Conservation (phyloP, 768 basidiomycete genomes). For the Flagelloscypha sp. region DNA sequence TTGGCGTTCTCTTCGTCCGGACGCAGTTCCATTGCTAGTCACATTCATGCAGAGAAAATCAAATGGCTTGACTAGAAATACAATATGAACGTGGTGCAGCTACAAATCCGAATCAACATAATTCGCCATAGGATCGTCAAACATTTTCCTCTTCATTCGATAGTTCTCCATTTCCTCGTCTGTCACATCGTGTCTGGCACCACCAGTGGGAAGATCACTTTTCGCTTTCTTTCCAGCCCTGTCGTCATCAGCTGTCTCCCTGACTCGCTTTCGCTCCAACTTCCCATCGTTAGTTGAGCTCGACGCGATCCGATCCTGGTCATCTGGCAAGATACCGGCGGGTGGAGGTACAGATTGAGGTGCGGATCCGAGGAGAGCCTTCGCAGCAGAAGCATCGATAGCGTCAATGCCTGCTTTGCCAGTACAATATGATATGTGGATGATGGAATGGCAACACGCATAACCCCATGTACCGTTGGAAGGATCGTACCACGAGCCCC, state of each 20-base stretch:
- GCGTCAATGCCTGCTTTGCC: constrained; percentile 81
- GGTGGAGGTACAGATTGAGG: constrained; percentile 21
- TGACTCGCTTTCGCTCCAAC: constrained; percentile 62
- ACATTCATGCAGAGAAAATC: too few relatives aligned
- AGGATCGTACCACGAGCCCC: constrained; percentile 92
- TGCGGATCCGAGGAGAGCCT: constrained; percentile 48
- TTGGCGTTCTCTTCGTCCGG: too few relatives aligned
- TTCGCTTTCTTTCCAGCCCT: constrained; percentile 53
- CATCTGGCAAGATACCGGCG: constrained; percentile 11
- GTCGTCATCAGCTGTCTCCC: constrained; percentile 57
- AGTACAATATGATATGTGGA: constrained; percentile 87
- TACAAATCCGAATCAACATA: constrained; percentile 70
- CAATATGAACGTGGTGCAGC: too few relatives aligned
- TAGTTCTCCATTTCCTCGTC: constrained; percentile 97
- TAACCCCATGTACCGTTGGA: constrained; percentile 80
- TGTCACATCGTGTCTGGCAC: constrained; percentile 78
- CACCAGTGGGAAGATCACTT: constrained; percentile 36
- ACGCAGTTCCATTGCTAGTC: too few relatives aligned
- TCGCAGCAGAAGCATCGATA: constrained; percentile 64
- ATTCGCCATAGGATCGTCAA: constrained; percentile 90
- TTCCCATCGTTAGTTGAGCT: constrained; percentile 72
- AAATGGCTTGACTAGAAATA: too few relatives aligned
- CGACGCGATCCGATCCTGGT: constrained; percentile 30
- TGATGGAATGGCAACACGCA: constrained; percentile 83
- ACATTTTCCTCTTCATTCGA: constrained; percentile 62